Evolutionary conservation across 1,284 basidiomycete genomes (phyloP).

Genomic region (Sphagnurus paluster): DNA sequence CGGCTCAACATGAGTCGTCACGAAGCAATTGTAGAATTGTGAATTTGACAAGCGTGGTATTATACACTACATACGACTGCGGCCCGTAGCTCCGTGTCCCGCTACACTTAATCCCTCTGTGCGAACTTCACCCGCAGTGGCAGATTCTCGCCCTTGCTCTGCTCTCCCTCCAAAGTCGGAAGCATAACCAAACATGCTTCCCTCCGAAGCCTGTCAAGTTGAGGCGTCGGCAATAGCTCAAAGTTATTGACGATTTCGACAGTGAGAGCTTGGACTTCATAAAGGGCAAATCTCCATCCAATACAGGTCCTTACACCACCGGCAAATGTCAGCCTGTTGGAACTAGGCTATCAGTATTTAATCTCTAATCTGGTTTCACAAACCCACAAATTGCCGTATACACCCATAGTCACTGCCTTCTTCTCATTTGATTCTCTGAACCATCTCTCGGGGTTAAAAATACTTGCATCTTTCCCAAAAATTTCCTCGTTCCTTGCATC

Average conservation of each 20-base stretch:
- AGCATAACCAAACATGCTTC: constrained; percentile 54
- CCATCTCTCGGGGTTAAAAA: constrained; percentile 56
- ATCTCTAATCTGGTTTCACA: background rate
- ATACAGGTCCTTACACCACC: constrained; percentile 53
- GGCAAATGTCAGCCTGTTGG: constrained; percentile 49
- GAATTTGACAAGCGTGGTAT: constrained; percentile 4
- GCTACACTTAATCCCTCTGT: constrained; percentile 27
- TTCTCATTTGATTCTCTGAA: constrained; percentile 40
- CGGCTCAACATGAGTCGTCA: constrained; percentile 10
- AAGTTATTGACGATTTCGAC: constrained; percentile 54
- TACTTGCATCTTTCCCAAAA: constrained; percentile 53
- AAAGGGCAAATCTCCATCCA: constrained; percentile 48
- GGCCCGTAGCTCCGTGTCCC: no score
- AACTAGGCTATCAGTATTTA: background rate
- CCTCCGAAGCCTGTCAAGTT: constrained; percentile 42
- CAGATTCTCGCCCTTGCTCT: constrained; percentile 45
- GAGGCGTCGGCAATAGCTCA: constrained; percentile 42
- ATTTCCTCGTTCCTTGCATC: constrained; percentile 41
- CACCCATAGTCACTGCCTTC: constrained; percentile 45
- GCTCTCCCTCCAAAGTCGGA: constrained; percentile 53
- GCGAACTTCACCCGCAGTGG: constrained; percentile 38
- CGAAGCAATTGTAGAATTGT: background rate
- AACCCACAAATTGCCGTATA: constrained; percentile 50
- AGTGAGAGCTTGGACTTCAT: constrained; percentile 47
- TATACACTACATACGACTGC: no score